Evolutionary conservation across 352 stramenopile genomes (phyloP).

Genomic region (Pythium sukuiense): DNA sequence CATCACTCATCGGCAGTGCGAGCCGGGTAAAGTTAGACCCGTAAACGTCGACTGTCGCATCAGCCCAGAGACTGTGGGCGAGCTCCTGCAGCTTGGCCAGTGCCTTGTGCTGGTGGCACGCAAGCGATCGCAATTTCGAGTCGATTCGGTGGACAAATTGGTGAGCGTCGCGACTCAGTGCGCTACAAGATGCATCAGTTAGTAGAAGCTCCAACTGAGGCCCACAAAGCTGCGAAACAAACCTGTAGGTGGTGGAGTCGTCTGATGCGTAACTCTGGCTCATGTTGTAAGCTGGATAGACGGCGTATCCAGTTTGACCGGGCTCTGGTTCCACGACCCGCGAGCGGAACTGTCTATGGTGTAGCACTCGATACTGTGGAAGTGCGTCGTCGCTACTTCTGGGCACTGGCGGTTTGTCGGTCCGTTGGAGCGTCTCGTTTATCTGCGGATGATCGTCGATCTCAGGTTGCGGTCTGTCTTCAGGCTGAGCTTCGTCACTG

Average conservation of each 20-base stretch:
- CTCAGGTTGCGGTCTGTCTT: neutral
- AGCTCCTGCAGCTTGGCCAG: conserved; percentile 20
- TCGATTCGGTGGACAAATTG: conserved; percentile 56
- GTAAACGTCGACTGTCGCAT: conserved; percentile 94
- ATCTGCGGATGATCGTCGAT: neutral
- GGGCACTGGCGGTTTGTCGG: neutral
- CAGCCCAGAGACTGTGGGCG: conserved; percentile 66
- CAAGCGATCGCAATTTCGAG: conserved; percentile 35
- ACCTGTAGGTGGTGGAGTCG: conserved; percentile 19
- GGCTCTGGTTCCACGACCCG: conserved; percentile 4
- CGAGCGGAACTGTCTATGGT: neutral
- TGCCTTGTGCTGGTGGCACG: conserved; percentile 42
- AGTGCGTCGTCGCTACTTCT: neutral
- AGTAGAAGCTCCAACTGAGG: neutral
- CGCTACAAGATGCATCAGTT: conserved; percentile 6
- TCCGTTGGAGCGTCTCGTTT: neutral
- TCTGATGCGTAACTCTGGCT: conserved; percentile 1
- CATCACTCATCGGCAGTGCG: conserved; percentile 93
- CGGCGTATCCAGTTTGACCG: conserved; percentile 16
- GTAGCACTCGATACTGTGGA: neutral
- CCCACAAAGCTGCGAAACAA: neutral
- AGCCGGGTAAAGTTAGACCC: conserved; percentile 96
- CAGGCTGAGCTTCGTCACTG: neutral
- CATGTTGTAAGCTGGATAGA: conserved; percentile 12
- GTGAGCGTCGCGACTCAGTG: conserved; percentile 52